Percentiles rank a stretch among this genome's conserved stretches.
These are phyloP conservation scores for Talaromyces sp. DNA, from an alignment of 2,329 filamentous ascomycete species.

Conservation along the genomic window DNA sequence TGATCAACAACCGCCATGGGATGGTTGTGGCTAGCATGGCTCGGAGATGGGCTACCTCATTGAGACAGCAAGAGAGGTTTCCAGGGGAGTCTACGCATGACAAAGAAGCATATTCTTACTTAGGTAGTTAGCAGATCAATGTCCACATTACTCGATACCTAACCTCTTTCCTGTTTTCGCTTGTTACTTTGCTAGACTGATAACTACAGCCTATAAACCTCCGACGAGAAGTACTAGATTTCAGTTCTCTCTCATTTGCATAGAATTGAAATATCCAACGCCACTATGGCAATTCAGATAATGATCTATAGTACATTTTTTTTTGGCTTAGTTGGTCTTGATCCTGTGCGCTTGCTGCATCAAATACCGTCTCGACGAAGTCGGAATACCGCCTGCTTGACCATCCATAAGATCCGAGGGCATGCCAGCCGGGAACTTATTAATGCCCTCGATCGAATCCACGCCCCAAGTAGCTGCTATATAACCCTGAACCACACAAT, in stretches of 20 bases:
- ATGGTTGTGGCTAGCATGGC: background rate
- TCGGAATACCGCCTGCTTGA: slow-evolving; percentile 12
- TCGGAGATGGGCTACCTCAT: background rate
- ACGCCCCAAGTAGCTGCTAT: slow-evolving; percentile 44
- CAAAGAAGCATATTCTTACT: background rate
- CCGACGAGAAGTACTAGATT: background rate
- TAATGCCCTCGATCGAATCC: slow-evolving; percentile 23
- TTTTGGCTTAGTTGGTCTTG: background rate
- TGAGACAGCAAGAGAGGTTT: background rate
- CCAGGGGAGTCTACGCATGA: background rate
- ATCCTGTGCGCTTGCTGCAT: background rate
- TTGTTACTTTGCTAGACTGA: too few species aligned
- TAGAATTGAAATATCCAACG: background rate
- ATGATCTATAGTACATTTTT: slow-evolving; percentile 2
- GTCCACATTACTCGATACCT: background rate
- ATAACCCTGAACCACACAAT: slow-evolving; percentile 54
- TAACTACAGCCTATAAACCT: too few species aligned
- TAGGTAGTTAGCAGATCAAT: background rate
- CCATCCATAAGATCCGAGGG: slow-evolving; percentile 20
- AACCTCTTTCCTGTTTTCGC: background rate
- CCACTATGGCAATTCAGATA: background rate
- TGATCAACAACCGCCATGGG: background rate
- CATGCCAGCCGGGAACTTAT: background rate
- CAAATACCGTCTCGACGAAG: slow-evolving; percentile 7
- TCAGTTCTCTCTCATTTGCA: background rate